Percentiles rank a stretch among this genome's conserved stretches.
Conservation (phyloP, 1,284 basidiomycete species). For the Apiotrichum akiyoshidainum region DNA sequence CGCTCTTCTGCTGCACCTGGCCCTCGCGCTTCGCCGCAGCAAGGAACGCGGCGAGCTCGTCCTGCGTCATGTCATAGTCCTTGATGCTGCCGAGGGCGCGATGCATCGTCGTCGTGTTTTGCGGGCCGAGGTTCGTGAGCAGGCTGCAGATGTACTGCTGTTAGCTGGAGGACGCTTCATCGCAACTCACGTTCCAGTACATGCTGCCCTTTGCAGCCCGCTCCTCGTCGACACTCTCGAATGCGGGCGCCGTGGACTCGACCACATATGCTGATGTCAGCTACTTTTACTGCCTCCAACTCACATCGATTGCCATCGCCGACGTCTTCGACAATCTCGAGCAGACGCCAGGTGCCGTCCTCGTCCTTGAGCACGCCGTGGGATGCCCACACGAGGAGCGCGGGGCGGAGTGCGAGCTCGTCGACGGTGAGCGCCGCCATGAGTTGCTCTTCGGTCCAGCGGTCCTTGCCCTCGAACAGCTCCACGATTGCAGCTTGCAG, state of each 20-base stretch:
- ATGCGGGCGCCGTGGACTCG: neutral
- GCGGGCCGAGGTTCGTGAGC: constrained; percentile 72
- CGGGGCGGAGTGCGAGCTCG: constrained; percentile 62
- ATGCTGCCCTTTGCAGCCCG: constrained; percentile 36
- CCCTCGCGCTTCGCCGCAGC: constrained; percentile 72
- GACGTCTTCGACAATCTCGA: constrained; percentile 12
- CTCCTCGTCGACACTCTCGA: constrained; percentile 6
- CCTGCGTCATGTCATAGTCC: constrained; percentile 69
- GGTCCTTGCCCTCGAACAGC: constrained; percentile 70
- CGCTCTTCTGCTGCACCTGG: constrained; percentile 61
- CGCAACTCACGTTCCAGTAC: constrained; percentile 72
- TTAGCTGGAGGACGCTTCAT: no score
- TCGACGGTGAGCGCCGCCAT: constrained; percentile 64
- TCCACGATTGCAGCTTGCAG: constrained; percentile 86
- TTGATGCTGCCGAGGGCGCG: constrained; percentile 73
- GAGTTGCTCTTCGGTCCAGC: constrained; percentile 55
- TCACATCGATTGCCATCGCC: constrained; percentile 21
- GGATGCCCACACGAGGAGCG: constrained; percentile 76
- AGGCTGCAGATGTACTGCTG: constrained; percentile 73
- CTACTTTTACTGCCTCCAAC: neutral
- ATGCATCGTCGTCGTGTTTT: constrained; percentile 73
- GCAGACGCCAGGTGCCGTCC: constrained; percentile 11
- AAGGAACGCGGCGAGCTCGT: constrained; percentile 72
- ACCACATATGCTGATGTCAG: constrained; percentile 3
- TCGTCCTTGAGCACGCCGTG: constrained; percentile 62